Percentiles rank a stretch among this genome's conserved stretches.
Evolutionary conservation across 73 alveolate species (phyloP).

Genomic region (Tetrahymena malaccensis): DNA sequence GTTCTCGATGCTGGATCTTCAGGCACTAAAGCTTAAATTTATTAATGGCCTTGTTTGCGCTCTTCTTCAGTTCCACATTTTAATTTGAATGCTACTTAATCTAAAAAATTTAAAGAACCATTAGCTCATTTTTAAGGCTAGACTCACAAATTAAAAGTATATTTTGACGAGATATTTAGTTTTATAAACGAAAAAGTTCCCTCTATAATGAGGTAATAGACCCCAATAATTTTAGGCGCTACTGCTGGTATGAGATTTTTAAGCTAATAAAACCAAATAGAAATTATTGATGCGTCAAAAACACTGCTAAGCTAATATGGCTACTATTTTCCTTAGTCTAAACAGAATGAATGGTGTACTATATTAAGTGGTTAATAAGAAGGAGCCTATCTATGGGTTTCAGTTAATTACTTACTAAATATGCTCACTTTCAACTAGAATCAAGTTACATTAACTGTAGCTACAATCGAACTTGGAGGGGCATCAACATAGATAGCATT

Average conservation of each 20-base stretch:
- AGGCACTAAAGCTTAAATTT: conserved; percentile 32
- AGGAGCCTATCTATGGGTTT: conserved; percentile 38
- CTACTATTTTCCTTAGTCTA: not conserved
- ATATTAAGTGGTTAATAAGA: conserved; percentile 26
- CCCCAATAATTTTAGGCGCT: conserved; percentile 37
- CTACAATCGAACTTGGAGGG: conserved; percentile 36
- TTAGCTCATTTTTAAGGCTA: not conserved
- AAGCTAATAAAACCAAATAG: not conserved
- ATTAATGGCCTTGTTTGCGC: conserved; percentile 22
- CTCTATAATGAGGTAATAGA: not conserved
- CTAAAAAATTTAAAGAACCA: not conserved
- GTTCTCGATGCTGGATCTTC: conserved; percentile 43
- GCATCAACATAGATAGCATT: conserved; percentile 34
- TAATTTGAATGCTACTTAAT: not conserved
- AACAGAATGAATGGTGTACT: conserved; percentile 17
- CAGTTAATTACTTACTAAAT: conserved; percentile 15
- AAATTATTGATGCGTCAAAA: not conserved
- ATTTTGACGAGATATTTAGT: not conserved
- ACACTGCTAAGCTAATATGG: not conserved
- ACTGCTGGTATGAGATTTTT: conserved; percentile 41
- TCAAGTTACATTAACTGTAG: not conserved
- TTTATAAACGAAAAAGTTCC: conserved; percentile 7
- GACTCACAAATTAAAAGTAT: not conserved
- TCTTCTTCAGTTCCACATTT: not conserved
- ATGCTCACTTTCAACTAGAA: not conserved